Percentiles rank a stretch among this genome's conserved stretches.
These are phyloP conservation scores for Mycena albidolilacea DNA, from an alignment of 768 basidiomycete genomes.

Conservation along the genomic window DNA sequence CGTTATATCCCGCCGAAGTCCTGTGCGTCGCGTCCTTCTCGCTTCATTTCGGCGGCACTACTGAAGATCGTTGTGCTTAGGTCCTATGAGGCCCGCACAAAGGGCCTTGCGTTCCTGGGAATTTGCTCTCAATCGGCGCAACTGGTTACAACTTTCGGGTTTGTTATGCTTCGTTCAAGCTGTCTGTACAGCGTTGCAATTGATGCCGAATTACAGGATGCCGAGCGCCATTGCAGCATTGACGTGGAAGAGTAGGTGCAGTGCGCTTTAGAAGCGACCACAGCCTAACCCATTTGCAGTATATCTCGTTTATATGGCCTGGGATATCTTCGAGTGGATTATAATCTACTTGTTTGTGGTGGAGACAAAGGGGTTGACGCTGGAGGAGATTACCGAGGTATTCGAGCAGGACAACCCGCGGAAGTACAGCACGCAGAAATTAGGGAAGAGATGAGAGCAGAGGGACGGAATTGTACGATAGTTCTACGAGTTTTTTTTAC, in stretches of 20 bases:
- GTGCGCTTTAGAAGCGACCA: background rate
- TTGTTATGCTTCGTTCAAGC: constrained; percentile 31
- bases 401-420: constrained; percentile 60
- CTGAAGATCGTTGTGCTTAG: background rate
- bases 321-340: constrained; percentile 64
- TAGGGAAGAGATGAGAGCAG: background rate
- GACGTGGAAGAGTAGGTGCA: constrained; percentile 60
- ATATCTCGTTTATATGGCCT: constrained; percentile 65
- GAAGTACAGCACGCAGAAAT: constrained; percentile 49
- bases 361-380: constrained; percentile 65
- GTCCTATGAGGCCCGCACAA: constrained; percentile 63
- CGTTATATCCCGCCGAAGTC: constrained; percentile 68
- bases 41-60: background rate
- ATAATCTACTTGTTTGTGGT: constrained; percentile 65
- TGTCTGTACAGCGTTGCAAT: background rate
- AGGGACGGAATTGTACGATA: background rate
- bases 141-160: constrained; percentile 68
- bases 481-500: constrained; percentile 2
- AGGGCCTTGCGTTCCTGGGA: constrained; percentile 66
- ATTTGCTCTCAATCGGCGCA: constrained; percentile 59
- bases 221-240: constrained; percentile 63
- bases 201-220: constrained; percentile 47
- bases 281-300: constrained; percentile 48
- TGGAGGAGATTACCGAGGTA: constrained; percentile 67
- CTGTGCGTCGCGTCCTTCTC: constrained; percentile 40